These are phyloP conservation scores for Miamiensis avidus DNA, from an alignment of 169 alveolate genomes.

Conservation along the genomic window DNA sequence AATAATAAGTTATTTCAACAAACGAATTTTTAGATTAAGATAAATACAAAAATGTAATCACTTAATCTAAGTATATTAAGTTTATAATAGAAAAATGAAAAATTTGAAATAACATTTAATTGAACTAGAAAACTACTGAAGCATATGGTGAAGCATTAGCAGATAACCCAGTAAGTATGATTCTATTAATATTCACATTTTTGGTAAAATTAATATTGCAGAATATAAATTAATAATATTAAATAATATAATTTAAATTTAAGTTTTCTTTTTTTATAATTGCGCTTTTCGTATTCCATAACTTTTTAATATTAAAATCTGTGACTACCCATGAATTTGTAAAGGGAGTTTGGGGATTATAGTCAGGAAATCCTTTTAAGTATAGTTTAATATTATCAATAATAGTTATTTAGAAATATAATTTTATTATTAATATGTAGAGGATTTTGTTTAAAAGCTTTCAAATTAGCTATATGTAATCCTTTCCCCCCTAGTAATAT, in stretches of 20 bases:
- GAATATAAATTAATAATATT: background rate
- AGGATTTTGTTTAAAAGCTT: too few species aligned
- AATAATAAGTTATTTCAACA: constrained; percentile 7
- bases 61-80: too few species aligned
- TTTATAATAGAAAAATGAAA: background rate
- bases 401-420: too few species aligned
- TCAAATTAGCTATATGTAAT: background rate
- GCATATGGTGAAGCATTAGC: background rate
- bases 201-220: background rate
- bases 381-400: too few species aligned
- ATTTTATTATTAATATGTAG: too few species aligned
- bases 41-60: background rate
- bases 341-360: constrained; percentile 22
- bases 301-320: constrained; percentile 10
- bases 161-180: constrained; percentile 1
- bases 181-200: constrained; percentile 3
- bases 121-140: background rate
- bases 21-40: background rate
- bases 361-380: constrained; percentile 10
- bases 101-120: background rate
- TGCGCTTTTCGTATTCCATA: constrained; percentile 40
- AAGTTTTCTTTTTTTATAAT: constrained; percentile 25
- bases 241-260: background rate
- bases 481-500: background rate
- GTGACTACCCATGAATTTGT: constrained; percentile 43